Evolutionary conservation across 495 filamentous ascomycete genomes (phyloP), one percentile per base, ranked within the genome.

Genomic region (Stereocaulon alpinum): DNA sequence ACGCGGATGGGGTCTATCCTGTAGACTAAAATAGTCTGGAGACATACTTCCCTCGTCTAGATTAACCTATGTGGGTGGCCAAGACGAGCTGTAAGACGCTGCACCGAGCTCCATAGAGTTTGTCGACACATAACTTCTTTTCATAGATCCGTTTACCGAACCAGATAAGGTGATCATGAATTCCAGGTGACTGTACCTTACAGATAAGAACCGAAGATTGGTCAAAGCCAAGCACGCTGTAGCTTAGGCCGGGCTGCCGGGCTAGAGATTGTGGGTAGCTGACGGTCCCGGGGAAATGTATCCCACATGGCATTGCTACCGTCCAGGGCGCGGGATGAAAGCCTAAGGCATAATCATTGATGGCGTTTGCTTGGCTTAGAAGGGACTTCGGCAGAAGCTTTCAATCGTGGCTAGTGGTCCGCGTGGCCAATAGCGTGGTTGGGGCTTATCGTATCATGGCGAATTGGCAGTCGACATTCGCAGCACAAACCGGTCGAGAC

Each of bases 181-280:
- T 12, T 32, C 41, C 50, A 17, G 11, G 30, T 58, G 44, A 58
- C 56, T 58, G 56, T 58, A 58, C 56, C 56, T 58, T 42, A 58
- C 56, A 58, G 56, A 58, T 58, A 58, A 58, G 56, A 43, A 52
- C 49, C 29, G 9, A 27, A 22, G 49, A 32, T 29, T 17, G 24
- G 49, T 37, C 1, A 37, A 10, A 52, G 29, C 17, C 18, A 30
- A n/a, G 30, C 49, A 52, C 17, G 12, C 10, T 18, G 12, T 7
- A 18, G 17, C 29, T 6, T 29, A 6, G 34, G 49, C 49, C 49
- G 49, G 49, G 12, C 30, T 4, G 20, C 49, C 27, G 29, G 10
- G 30, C 30, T 52, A 52, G n/a, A 20, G 17, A 27, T 52, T 32
- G 18, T 1, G 24, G 24, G 24, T 37, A 34, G 49, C 49, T 52